Evolutionary conservation across 2,329 filamentous ascomycete species (phyloP), one percentile per base, ranked within the genome.

Genomic region (Epichloe aotearoae): DNA sequence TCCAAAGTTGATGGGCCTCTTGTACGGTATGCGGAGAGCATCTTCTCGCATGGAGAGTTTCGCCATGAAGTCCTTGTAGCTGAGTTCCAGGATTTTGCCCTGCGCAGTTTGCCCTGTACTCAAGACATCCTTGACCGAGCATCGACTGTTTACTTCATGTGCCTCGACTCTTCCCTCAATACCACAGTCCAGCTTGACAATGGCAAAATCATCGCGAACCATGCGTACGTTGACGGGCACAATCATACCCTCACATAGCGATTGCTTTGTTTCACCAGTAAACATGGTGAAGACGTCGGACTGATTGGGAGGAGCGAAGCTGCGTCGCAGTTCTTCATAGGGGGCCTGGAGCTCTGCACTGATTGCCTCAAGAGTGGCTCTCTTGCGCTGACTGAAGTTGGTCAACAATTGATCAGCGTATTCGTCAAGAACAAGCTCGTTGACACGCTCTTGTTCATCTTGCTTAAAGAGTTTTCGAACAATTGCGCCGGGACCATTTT

Each of bases 241-340:
- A 56, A 96, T 87, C 90, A 97, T 97, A 58, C 86, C 87, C 61
- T 91, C 86, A 49, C 80, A 80, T 10, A 98, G 73, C 0, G 88
- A 87, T 1, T 93, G 84, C 53, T 79, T 76, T 1, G 88, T 97
- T 68, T 98, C 93, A 52, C 91, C 93, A 3, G 93, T 97, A 50
- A 97, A 82, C 84, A 96, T 96, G 39, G 89, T 93, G 67, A 97
- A 98, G 53, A 95, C 80, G 58, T 95, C 88, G 20, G 90, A 83
- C 0, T 82, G 75, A 26, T 73, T 73, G 40, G 95, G 72, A 47
- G 77, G 69, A 43, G 79, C 76, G 63, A 94, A 96, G 56, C 83
- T 82, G 59, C 87, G 84, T 44, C 93, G 82, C 51, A 98, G 75
- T 66, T 98, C 93, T 69, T 98, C 93, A 64, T 95, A 98, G 1